A percentile compares a stretch with the other conserved stretches of the same genome.
Evolutionary conservation across 768 basidiomycete species (phyloP).

Genomic region (Pleurotus eryngii): DNA sequence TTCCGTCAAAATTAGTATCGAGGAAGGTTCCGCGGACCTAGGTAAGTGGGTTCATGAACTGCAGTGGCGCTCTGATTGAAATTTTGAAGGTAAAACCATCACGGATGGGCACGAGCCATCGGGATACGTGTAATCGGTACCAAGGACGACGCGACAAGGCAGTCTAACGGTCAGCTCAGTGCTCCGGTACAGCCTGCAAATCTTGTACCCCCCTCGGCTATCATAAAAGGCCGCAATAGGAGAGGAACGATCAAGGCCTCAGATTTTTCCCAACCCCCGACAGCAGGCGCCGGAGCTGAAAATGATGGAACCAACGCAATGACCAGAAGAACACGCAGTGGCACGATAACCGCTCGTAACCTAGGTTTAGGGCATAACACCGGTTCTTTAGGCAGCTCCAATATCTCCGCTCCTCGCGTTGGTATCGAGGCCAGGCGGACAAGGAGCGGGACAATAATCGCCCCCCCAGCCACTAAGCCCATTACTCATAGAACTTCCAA

Average conservation of each 20-base stretch:
- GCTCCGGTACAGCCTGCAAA: too few relatives aligned
- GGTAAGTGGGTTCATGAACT: not conserved
- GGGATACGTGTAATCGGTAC: too few relatives aligned
- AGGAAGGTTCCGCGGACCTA: not conserved
- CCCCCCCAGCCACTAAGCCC: not conserved
- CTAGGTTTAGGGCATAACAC: not conserved
- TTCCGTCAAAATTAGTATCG: conserved; percentile 2
- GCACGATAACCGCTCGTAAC: conserved; percentile 1
- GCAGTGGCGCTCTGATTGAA: not conserved
- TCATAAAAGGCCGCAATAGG: not conserved
- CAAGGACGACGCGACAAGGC: too few relatives aligned
- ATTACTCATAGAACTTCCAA: not conserved
- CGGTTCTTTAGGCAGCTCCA: not conserved
- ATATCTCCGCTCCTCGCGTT: not conserved
- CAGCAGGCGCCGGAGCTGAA: not conserved
- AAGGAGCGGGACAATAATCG: conserved; percentile 3
- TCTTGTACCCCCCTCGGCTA: not conserved
- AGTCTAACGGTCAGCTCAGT: too few relatives aligned
- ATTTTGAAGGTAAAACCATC: too few relatives aligned
- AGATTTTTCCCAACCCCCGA: not conserved
- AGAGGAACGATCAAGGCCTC: conserved; percentile 6
- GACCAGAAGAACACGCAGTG: not conserved
- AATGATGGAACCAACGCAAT: not conserved
- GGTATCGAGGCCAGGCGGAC: not conserved
- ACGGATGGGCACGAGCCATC: too few relatives aligned